Evolutionary conservation across 768 basidiomycete species (phyloP).

Genomic region (Auricularia sp.): DNA sequence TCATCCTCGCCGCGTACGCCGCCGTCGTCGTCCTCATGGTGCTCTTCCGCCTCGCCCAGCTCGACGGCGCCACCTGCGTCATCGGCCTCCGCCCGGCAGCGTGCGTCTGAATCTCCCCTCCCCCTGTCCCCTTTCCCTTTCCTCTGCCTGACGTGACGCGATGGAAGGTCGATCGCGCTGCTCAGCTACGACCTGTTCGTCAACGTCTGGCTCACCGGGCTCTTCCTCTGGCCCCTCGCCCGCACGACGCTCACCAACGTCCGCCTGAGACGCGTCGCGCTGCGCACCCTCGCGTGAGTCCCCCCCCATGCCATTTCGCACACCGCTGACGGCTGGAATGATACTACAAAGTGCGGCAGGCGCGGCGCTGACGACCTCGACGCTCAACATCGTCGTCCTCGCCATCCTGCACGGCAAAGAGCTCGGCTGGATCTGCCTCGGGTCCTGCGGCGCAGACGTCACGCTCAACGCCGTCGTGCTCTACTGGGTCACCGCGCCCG

Average conservation of each 20-base stretch:
- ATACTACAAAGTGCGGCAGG: conserved; percentile 28
- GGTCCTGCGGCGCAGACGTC: conserved; percentile 31
- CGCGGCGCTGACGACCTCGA: conserved; percentile 39
- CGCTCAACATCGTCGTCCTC: conserved; percentile 37
- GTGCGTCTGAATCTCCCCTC: conserved; percentile 8
- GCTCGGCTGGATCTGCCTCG: conserved; percentile 39
- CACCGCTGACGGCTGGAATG: neutral
- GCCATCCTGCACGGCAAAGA: conserved; percentile 35
- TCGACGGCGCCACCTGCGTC: conserved; percentile 29
- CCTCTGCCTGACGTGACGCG: neutral
- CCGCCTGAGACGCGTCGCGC: conserved; percentile 28
- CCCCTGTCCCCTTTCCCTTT: neutral
- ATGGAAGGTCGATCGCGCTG: conserved; percentile 28
- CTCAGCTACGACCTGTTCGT: conserved; percentile 39
- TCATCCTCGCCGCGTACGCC: conserved; percentile 27
- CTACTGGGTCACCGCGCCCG: conserved; percentile 33
- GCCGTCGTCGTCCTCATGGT: conserved; percentile 31
- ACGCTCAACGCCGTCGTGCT: conserved; percentile 37
- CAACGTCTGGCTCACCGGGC: conserved; percentile 9
- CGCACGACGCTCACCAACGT: conserved; percentile 24
- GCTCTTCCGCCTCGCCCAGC: conserved; percentile 12
- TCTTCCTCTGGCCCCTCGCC: conserved; percentile 40
- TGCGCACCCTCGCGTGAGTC: conserved; percentile 33
- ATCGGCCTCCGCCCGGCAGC: conserved; percentile 37
- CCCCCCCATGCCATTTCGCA: neutral